Base-by-base conservation (phyloP, 345 rosid species). In the Citrus maxima region DNA sequence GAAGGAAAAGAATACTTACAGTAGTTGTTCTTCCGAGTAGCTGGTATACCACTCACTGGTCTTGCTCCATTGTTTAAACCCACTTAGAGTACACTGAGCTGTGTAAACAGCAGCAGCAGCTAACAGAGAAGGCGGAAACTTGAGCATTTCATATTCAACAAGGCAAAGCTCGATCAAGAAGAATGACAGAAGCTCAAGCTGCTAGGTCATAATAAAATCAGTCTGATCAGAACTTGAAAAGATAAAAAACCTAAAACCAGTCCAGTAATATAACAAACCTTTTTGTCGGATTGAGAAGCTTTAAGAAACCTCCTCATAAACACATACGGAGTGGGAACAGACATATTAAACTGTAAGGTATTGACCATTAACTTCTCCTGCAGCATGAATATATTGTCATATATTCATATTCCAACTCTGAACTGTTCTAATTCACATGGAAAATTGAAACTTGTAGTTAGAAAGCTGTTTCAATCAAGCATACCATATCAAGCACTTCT, bases 401-500 rank as follows among this genome's bases (percentile, higher is more conserved):
- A 79, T 59, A 40, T 34, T 65, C 22, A 6, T 46, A 42, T 46
- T 12, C 51, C 16, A 37, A 61, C 68, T 5, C 74, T 4, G 34
- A 32, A 32, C 30, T 64, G 16, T 51, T 64, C 71, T 49, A 28
- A 21, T 4, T 59, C 14, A 60, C 10, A 38, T 25, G 18, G 34
- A 35, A 56, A 19, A 61, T 18, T 22, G 13, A 73, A 60, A 61
- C 62, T 37, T 58, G 46, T 3, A 10, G 13, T 3, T 21, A 21
- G 51, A 35, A 30, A 61, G 30, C 24, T 10, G 46, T 38, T 63
- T 75, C 4, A 37, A 2, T 27, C 16, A 30, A 73, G 13, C 59
- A 27, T 87, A 96, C 99, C 98, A 93, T 94, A 40, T 94, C 98
- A 74, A 96, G 90, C 73, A 96, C 89, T 87, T 96, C 98, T 84